These are phyloP conservation scores for Dissophora globulifera DNA, from an alignment of 192 early-diverging fungal genomes.

Conservation along the genomic window DNA sequence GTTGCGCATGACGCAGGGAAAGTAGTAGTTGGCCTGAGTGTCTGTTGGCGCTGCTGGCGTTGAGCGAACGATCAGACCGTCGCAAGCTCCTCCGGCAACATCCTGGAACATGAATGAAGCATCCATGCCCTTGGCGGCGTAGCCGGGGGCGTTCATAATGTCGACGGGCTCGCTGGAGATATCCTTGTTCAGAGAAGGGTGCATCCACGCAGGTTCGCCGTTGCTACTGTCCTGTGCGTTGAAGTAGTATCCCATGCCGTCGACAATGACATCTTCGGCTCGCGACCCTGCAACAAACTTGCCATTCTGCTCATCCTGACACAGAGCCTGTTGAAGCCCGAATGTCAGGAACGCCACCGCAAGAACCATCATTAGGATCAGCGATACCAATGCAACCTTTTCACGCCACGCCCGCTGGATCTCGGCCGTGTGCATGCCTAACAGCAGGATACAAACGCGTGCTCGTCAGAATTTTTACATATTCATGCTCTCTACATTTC, in stretches of 20 bases:
- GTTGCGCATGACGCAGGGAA: constrained; percentile 71
- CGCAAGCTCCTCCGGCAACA: constrained; percentile 63
- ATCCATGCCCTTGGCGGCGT: constrained; percentile 74
- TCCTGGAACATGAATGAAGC: constrained; percentile 81
- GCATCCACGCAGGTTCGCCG: constrained; percentile 52
- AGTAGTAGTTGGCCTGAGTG: constrained; percentile 56
- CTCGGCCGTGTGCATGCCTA: constrained; percentile 67
- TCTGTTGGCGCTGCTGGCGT: constrained; percentile 27
- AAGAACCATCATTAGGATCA: constrained; percentile 79
- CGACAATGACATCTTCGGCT: constrained; percentile 64
- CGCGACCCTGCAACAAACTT: constrained; percentile 58
- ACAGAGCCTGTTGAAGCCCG: constrained; percentile 64
- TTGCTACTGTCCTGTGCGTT: constrained; percentile 55
- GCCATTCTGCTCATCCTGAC: constrained; percentile 51
- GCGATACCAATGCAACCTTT: constrained; percentile 87
- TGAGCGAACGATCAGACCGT: constrained; percentile 56
- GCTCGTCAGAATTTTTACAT: too few relatives aligned
- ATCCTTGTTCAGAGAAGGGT: constrained; percentile 51
- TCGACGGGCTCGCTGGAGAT: constrained; percentile 35
- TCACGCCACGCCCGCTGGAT: constrained; percentile 91
- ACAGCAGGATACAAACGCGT: not conserved
- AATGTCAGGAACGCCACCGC: constrained; percentile 89
- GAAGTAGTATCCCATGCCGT: constrained; percentile 72
- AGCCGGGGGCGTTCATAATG: constrained; percentile 63
- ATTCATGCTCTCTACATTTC: too few relatives aligned